Evolutionary conservation across 805 yeast species (phyloP).

Genomic region (Pichia rugopelliculosa): DNA sequence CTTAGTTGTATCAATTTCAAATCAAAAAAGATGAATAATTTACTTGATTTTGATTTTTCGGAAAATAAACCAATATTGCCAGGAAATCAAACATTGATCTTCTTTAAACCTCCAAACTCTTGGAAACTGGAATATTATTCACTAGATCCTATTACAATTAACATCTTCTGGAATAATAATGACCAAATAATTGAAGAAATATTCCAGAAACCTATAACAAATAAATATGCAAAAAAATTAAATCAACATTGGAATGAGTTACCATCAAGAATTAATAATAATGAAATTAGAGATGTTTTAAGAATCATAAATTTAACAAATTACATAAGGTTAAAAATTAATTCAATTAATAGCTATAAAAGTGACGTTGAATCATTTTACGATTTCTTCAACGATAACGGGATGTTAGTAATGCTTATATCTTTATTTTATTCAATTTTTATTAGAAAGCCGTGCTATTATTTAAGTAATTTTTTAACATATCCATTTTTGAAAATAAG

Average conservation of each 20-base stretch:
- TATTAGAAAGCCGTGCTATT: constrained; percentile 10
- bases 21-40: constrained; percentile 5
- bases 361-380: neutral
- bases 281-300: constrained; percentile 22
- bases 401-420: neutral
- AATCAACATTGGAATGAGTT: constrained; percentile 16
- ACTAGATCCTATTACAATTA: constrained; percentile 61
- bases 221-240: constrained; percentile 23
- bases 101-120: constrained; percentile 68
- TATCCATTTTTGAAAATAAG: constrained; percentile 12
- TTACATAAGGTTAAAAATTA: constrained; percentile 20
- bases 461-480: constrained; percentile 9
- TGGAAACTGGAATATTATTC: constrained; percentile 71
- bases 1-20: constrained; percentile 24
- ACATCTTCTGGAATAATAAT: constrained; percentile 34
- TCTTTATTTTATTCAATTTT: constrained; percentile 4
- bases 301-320: constrained; percentile 27
- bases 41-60: constrained; percentile 12
- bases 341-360: neutral
- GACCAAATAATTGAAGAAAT: constrained; percentile 7
- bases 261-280: neutral
- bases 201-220: constrained; percentile 16
- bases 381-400: neutral
- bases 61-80: constrained; percentile 14
- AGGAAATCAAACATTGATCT: constrained; percentile 29